Evolutionary conservation across 208 protist genomes (phyloP).

Genomic region (Cochliopodium minus): DNA sequence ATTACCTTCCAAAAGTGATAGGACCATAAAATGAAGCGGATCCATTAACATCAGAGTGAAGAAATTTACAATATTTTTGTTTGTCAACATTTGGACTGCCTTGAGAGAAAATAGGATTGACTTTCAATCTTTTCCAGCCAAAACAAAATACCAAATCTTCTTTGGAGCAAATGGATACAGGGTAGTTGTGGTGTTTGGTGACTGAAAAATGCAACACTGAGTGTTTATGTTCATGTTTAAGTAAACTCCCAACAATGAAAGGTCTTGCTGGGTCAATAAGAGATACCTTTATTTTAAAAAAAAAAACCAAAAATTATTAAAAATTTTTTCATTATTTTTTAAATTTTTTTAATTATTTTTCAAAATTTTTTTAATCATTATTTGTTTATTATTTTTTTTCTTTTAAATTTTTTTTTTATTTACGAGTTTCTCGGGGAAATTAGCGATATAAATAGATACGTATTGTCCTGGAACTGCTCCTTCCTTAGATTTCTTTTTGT

Average conservation of each 20-base stretch:
- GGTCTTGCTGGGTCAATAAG: no score
- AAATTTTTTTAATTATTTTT: no score
- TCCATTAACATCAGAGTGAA: no score
- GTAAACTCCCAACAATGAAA: conserved; percentile 32
- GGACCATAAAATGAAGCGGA: no score
- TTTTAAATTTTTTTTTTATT: no score
- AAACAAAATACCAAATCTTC: conserved; percentile 34
- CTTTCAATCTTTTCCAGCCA: conserved; percentile 39
- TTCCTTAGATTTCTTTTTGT: background rate
- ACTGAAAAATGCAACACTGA: conserved; percentile 45
- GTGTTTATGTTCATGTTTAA: conserved; percentile 48
- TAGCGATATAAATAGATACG: conserved; percentile 3
- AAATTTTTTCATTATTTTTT: background rate
- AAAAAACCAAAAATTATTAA: no score
- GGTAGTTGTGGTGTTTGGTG: conserved; percentile 19
- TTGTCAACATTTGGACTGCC: background rate
- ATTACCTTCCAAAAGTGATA: no score
- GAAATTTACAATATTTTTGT: no score
- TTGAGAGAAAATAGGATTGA: conserved; percentile 35
- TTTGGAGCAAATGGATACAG: conserved; percentile 41
- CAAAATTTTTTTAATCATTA: background rate
- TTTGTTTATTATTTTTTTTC: background rate
- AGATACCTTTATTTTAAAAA: no score
- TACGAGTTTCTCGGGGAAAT: background rate
- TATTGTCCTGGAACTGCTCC: conserved; percentile 2